Percentiles rank a stretch among this genome's conserved stretches.
Conservation (phyloP, 352 stramenopile species). For the Phytophthora sansomeana region DNA sequence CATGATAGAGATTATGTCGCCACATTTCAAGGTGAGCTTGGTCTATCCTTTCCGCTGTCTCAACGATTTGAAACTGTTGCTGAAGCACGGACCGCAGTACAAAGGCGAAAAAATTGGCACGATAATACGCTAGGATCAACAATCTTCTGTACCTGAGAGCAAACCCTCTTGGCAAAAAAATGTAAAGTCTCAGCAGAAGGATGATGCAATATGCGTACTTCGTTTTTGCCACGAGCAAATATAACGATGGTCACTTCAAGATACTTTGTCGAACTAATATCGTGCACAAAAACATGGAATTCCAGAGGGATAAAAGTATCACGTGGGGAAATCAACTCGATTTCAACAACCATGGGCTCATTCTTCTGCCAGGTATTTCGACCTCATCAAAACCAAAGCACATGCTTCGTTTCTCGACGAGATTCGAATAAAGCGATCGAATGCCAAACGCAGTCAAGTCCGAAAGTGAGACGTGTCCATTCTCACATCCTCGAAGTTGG, state of each 20-base stretch:
- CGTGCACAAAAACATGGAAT: conserved; percentile 37
- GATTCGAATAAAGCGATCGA: conserved; percentile 55
- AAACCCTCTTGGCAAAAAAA: conserved; percentile 22
- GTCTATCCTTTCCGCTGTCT: conserved; percentile 1
- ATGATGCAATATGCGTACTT: conserved; percentile 15
- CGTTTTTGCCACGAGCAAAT: background rate
- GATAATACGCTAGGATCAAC: background rate
- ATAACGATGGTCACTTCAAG: conserved; percentile 25
- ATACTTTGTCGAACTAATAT: conserved; percentile 9
- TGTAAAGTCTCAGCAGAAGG: conserved; percentile 26
- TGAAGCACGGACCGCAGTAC: conserved; percentile 18
- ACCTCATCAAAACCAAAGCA: conserved; percentile 40
- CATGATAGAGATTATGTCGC: conserved; percentile 39
- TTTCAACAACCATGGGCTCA: background rate
- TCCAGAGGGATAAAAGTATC: conserved; percentile 5
- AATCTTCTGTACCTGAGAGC: background rate
- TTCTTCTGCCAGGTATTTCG: conserved; percentile 31
- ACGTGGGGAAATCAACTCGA: too few relatives aligned
- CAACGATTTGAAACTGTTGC: background rate
- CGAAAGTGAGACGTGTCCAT: conserved; percentile 48
- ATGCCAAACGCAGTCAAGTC: conserved; percentile 52
- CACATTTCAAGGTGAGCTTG: conserved; percentile 32
- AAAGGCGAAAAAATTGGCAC: conserved; percentile 2
- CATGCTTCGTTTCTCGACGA: conserved; percentile 20
- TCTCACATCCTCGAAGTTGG: conserved; percentile 30